Base-by-base conservation (phyloP, 2,329 filamentous ascomycete species). In the Hypoxylon sp. region DNA sequence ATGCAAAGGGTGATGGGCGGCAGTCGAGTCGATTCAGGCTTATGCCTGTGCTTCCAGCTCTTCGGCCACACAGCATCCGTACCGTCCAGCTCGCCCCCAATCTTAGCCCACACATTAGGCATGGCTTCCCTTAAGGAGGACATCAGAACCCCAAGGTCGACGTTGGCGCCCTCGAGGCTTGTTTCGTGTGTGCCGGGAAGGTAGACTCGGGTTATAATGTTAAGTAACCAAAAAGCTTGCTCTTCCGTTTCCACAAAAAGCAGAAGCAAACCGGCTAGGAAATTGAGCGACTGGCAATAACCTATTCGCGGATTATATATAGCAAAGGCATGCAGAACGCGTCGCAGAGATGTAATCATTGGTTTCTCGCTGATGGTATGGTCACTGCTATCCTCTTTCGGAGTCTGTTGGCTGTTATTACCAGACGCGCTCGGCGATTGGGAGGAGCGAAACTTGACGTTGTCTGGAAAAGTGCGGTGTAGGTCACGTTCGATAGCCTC, bases 271-370 rank as follows among this genome's bases (percentile, higher is more conserved):
- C 95, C 95, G 3, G 95, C 94, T 56, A 98, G 88, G 80, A 98
- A 98, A 80, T 98, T 98, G 31, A 98, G 88, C 20, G 93, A 97
- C 79, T 98, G 95, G 77, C 95, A 98, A 80, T 98, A 98, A 13
- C 95, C 95, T 73, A 98, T 97, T 61, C 89, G 89, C 0, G 95
- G 94, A 75, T 97, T 97, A 82, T 97, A 93, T 46, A 97, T 87
- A 1, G 95, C 91, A 79, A 98, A 98, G 10, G 95, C 94, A 76
- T 93, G 92, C 27, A 98, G 84, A 0, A 98, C 94, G 44, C 94
- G 90, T 31, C 95, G 91, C 6, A 98, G 86, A 3, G 94, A 91
- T 40, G 90, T 86, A 59, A 98, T 91, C 75, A 97, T 93, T 11
- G 89, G 85, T 0, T 92, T 93, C 81, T 97, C 94, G 2, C 82